Conservation (phyloP, 2,329 filamentous ascomycete genomes). For the Hansfordia pulvinata region DNA sequence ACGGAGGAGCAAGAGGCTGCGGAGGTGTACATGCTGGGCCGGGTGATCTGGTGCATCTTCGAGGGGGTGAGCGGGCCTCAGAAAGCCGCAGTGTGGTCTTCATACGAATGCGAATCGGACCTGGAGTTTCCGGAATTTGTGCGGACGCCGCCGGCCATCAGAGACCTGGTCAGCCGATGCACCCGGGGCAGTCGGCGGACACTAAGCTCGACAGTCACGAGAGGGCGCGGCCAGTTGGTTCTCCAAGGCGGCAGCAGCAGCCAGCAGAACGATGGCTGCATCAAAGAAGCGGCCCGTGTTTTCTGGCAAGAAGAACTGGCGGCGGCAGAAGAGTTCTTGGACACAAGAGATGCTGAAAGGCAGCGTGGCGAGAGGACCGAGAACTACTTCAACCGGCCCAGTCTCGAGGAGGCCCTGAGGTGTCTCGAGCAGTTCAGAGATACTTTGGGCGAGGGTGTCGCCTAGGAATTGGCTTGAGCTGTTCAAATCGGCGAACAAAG, state of each 20-base stretch:
- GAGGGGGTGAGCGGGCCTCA: constrained; percentile 46
- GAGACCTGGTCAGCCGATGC: constrained; percentile 34
- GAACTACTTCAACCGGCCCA: constrained; percentile 36
- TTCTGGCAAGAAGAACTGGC: constrained; percentile 37
- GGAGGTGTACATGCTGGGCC: constrained; percentile 49
- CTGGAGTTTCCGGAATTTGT: constrained; percentile 41
- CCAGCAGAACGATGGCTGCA: constrained; percentile 19
- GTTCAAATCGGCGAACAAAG: constrained; percentile 4
- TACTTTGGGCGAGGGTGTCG: constrained; percentile 2
- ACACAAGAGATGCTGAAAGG: constrained; percentile 22
- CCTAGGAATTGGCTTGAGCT: background rate
- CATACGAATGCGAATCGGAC: constrained; percentile 40
- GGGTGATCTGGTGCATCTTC: constrained; percentile 49
- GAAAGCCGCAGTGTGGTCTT: constrained; percentile 42
- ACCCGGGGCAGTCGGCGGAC: constrained; percentile 31
- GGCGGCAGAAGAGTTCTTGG: constrained; percentile 31
- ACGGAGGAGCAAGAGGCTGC: constrained; percentile 38
- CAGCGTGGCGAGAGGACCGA: constrained; percentile 30
- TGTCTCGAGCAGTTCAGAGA: constrained; percentile 9
- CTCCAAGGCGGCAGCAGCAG: constrained; percentile 20
- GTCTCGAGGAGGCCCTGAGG: constrained; percentile 26
- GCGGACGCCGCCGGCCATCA: constrained; percentile 29
- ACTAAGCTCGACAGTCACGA: constrained; percentile 28
- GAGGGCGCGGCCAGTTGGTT: constrained; percentile 30
- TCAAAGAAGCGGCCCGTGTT: constrained; percentile 18